Percentiles rank a stretch among this genome's conserved stretches.
Evolutionary conservation across 1,139 yeast genomes (phyloP).

Genomic region (Meyerozyma elateridarum): DNA sequence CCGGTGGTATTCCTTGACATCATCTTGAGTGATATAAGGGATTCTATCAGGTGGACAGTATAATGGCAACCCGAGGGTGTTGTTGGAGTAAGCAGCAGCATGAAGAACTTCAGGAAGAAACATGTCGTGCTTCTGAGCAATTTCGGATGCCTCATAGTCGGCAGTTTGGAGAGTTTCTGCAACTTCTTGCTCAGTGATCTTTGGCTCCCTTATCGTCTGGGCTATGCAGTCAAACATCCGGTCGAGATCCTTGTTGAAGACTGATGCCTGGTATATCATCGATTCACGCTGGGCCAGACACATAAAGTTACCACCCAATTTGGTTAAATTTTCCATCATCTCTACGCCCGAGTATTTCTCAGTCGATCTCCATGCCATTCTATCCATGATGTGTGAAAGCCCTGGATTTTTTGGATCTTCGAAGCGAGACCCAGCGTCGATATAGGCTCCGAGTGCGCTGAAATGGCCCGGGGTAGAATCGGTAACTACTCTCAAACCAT

Average conservation of each 20-base stretch:
- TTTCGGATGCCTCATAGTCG: conserved; percentile 76
- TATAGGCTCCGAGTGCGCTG: conserved; percentile 83
- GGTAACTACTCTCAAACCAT: conserved; percentile 81
- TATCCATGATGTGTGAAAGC: conserved; percentile 75
- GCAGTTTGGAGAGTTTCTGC: conserved; percentile 72
- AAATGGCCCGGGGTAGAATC: conserved; percentile 89
- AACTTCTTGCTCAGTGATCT: conserved; percentile 64
- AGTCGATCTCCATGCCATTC: conserved; percentile 85
- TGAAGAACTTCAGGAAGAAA: conserved; percentile 86
- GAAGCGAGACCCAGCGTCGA: conserved; percentile 86
- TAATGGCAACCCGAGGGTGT: conserved; percentile 82
- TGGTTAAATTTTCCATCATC: conserved; percentile 72
- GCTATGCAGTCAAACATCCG: conserved; percentile 73
- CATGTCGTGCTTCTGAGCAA: conserved; percentile 80
- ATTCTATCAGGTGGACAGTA: conserved; percentile 74
- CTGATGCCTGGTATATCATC: conserved; percentile 90
- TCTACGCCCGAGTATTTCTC: conserved; percentile 54
- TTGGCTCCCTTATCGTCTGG: conserved; percentile 77
- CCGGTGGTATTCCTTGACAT: conserved; percentile 58
- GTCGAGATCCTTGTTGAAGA: conserved; percentile 82
- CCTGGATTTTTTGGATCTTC: conserved; percentile 61
- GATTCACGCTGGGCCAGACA: conserved; percentile 91
- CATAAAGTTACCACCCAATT: conserved; percentile 91
- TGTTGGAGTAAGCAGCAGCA: conserved; percentile 66
- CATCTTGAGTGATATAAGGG: conserved; percentile 46